Conservation (phyloP, 2,329 filamentous ascomycete genomes). For the Diplocarpon rosae region DNA sequence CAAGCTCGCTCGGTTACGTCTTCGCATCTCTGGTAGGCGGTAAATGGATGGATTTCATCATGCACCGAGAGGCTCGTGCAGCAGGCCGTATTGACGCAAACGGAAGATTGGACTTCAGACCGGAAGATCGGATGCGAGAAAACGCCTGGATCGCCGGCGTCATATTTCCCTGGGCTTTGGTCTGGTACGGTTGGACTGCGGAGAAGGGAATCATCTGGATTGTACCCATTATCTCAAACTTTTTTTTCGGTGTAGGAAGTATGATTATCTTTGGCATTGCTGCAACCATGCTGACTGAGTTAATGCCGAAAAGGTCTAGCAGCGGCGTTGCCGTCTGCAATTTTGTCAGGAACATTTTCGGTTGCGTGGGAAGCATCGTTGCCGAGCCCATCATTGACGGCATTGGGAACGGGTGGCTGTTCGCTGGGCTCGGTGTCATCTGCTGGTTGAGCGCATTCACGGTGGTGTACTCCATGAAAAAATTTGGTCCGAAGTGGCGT, state of each 20-base stretch:
- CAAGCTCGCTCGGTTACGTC: conserved; percentile 63
- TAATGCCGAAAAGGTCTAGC: conserved; percentile 61
- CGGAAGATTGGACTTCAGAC: conserved; percentile 55
- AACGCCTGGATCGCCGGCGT: conserved; percentile 68
- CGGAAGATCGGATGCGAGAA: conserved; percentile 73
- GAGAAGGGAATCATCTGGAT: conserved; percentile 53
- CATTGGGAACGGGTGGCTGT: conserved; percentile 67
- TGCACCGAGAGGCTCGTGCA: conserved; percentile 62
- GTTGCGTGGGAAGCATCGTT: conserved; percentile 58
- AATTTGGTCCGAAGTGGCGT: conserved; percentile 53
- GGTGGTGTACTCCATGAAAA: conserved; percentile 50
- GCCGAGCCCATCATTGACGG: conserved; percentile 58
- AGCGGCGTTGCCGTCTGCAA: conserved; percentile 73
- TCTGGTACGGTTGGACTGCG: conserved; percentile 70
- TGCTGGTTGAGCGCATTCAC: conserved; percentile 44
- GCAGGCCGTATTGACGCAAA: conserved; percentile 57
- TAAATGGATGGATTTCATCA: conserved; percentile 70
- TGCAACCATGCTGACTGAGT: conserved; percentile 79
- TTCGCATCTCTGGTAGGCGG: conserved; percentile 58
- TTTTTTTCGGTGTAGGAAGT: conserved; percentile 63
- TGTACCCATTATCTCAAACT: conserved; percentile 52
- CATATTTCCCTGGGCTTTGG: conserved; percentile 57
- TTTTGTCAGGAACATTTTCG: conserved; percentile 69
- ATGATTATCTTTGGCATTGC: conserved; percentile 47
- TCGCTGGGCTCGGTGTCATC: conserved; percentile 49